Evolutionary conservation across 2,329 filamentous ascomycete genomes (phyloP), one percentile per base, ranked within the genome.

Genomic region (Zalaria obscura): DNA sequence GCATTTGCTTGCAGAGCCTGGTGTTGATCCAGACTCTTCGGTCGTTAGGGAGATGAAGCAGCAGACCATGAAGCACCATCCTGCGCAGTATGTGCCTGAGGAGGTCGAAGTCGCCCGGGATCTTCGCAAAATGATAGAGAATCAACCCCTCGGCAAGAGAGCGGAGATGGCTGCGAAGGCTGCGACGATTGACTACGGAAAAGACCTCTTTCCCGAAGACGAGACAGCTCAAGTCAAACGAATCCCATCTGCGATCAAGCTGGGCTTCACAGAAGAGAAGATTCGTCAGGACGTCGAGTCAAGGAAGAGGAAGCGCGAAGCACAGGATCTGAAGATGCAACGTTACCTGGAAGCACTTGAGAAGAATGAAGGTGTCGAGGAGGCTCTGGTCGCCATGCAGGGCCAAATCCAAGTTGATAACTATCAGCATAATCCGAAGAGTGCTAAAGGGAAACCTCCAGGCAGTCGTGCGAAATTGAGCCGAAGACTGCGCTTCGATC

Each of bases 31-130:
- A 5, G 58, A 61, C 8, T 64, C 68, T 36, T 59, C 62, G 2
- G 46, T 62, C n/a, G 64, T 76, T 10, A 61, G 62, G 38, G 55
- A 64, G 2, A 53, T 76, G 49, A 67, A 71, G 47, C 56, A 61
- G 25, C 66, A 67, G 35, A 71, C 77, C 41, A 65, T 72, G 5
- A 57, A 66, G 11, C 50, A 50, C 8, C 60, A 65, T 35, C 59
- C 65, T 9, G 53, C 53, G n/a, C 55, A 59, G 27, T 68, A 68
- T 45, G 55, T 71, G 8, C 68, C 70, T 0, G 53, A 58, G 1
- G 60, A 61, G 41, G 59, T 62, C 25, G 59, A 63, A 31, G 51
- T 65, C 33, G 54, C 62, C 35, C 57, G 57, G 3, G 53, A 52
- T 3, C 40, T 47, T 10, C 44, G 47, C 61, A 39, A 32, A n/a